These are phyloP conservation scores for Teunomyces funiuensis DNA, from an alignment of 805 yeast genomes.

Conservation along the genomic window DNA sequence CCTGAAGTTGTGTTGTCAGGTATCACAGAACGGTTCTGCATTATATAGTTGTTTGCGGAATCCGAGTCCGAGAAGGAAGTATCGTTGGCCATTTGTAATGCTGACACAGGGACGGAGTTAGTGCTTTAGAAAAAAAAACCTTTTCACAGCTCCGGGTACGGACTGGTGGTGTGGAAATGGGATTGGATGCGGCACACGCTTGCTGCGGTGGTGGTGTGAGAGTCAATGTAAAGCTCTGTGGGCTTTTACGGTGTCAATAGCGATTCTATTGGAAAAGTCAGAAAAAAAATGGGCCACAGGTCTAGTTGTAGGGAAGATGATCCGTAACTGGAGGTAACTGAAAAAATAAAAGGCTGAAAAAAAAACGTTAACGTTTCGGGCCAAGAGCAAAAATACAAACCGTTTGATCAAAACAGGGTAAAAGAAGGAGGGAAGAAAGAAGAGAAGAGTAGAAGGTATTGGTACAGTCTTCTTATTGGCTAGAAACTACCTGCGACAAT, in stretches of 20 bases:
- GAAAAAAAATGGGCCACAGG: neutral
- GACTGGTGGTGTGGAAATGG: neutral
- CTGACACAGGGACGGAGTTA: neutral
- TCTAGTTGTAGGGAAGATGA: neutral
- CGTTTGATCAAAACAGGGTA: neutral
- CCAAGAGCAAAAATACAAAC: neutral
- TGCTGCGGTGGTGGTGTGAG: neutral
- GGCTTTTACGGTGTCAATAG: no score
- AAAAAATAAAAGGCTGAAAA: slow-evolving; percentile 2
- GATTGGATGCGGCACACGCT: neutral
- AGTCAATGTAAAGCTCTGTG: no score
- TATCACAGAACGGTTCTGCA: neutral
- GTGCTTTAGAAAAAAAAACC: no score
- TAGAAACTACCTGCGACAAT: no score
- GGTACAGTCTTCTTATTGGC: no score
- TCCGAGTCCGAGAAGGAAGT: slow-evolving; percentile 1
- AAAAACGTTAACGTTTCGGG: slow-evolving; percentile 3
- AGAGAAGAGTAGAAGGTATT: no score
- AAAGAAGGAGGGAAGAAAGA: no score
- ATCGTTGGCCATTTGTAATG: neutral
- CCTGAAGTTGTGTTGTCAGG: neutral
- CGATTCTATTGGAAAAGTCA: neutral
- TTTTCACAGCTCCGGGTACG: neutral
- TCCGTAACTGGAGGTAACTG: neutral
- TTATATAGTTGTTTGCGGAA: neutral